phyloP scores from a whole-genome alignment of 192 early-diverging fungal species.

The Pilobolus umbonatus region DNA sequence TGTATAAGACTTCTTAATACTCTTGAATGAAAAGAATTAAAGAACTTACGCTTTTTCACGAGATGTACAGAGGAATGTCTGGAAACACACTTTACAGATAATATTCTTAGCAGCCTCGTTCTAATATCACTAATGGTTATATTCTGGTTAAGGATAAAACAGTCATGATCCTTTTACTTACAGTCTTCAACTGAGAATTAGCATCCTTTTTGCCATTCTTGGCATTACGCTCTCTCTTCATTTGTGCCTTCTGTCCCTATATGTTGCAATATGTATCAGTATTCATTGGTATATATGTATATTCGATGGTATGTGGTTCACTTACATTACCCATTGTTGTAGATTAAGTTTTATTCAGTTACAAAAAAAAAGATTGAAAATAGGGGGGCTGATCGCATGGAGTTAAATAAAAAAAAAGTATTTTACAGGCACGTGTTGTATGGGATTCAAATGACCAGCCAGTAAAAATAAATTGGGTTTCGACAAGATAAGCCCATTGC shows the following conservation, averaged over 20 bases:
- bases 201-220: slow-evolving; percentile 43
- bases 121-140: too few species aligned
- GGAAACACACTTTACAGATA: slow-evolving; percentile 71
- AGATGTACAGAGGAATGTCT: slow-evolving; percentile 80
- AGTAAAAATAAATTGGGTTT: too few species aligned
- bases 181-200: slow-evolving; percentile 61
- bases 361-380: too few species aligned
- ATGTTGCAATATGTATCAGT: background rate
- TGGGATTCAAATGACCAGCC: too few species aligned
- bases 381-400: too few species aligned
- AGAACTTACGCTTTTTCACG: slow-evolving; percentile 60
- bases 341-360: background rate
- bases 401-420: too few species aligned
- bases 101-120: slow-evolving; percentile 81
- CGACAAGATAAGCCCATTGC: too few species aligned
- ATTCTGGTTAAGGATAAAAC: too few species aligned
- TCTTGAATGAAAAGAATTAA: background rate
- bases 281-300: background rate
- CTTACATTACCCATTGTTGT: slow-evolving; percentile 13
- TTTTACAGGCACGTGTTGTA: too few species aligned
- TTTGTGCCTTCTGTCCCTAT: slow-evolving; percentile 60
- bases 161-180: too few species aligned
- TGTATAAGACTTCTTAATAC: background rate
- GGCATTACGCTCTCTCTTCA: slow-evolving; percentile 64
- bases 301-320: background rate